These are phyloP conservation scores for Fusarium sp. DNA, from an alignment of 2,329 filamentous ascomycete species.

Conservation along the genomic window DNA sequence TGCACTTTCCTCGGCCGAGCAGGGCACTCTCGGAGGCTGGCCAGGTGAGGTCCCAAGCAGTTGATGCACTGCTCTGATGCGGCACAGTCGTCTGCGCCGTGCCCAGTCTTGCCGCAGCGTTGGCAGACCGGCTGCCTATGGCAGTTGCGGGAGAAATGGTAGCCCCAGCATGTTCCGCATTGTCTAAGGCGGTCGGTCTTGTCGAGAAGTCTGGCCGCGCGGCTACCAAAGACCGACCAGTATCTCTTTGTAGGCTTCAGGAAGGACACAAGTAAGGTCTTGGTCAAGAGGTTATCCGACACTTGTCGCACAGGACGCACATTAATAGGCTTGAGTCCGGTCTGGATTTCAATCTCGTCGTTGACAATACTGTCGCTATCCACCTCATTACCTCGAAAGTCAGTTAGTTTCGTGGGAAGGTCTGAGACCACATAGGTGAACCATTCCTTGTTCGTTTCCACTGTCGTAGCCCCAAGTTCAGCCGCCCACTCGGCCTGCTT, in stretches of 20 bases:
- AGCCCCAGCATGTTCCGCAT: no score
- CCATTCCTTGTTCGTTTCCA: slow-evolving; percentile 22
- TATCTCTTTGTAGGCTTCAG: slow-evolving; percentile 25
- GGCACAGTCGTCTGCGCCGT: no score
- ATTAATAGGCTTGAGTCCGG: slow-evolving; percentile 3
- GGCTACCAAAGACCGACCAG: slow-evolving; percentile 1
- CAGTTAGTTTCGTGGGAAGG: slow-evolving; percentile 5
- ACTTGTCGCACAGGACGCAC: neutral
- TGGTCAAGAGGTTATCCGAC: slow-evolving; percentile 14
- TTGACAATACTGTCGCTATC: slow-evolving; percentile 5
- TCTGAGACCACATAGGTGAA: slow-evolving; percentile 9
- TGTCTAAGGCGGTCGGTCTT: no score
- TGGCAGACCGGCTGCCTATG: no score
- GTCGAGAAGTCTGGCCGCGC: no score
- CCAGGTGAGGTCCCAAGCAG: no score
- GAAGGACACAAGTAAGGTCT: slow-evolving; percentile 27
- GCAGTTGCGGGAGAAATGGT: no score
- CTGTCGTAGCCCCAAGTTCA: slow-evolving; percentile 11
- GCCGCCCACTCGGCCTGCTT: slow-evolving; percentile 16
- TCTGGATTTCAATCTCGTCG: slow-evolving; percentile 10
- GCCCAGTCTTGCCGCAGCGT: no score
- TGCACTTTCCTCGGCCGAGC: no score
- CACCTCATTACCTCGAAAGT: slow-evolving; percentile 8
- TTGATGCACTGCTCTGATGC: no score
- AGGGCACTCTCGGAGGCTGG: no score